Evolutionary conservation across 2,329 filamentous ascomycete species (phyloP).

Genomic region (Xylaria polymorpha): DNA sequence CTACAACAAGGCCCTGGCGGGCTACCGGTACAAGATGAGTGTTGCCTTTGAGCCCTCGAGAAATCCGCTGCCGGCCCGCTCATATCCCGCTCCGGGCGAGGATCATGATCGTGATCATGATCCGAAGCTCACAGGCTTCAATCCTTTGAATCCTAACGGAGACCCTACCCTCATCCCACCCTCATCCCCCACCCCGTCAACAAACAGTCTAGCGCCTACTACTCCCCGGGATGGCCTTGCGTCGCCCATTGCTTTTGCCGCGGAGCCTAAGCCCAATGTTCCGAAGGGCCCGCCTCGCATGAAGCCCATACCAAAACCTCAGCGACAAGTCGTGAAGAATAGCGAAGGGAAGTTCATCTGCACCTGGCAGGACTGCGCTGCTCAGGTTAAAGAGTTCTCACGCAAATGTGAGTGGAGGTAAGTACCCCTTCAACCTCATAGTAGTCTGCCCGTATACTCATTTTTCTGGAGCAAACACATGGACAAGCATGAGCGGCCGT

Average conservation of each 20-base stretch:
- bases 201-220: conserved; percentile 33
- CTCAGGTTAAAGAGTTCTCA: conserved; percentile 71
- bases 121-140: conserved; percentile 59
- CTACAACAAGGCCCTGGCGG: conserved; percentile 44
- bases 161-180: conserved; percentile 45
- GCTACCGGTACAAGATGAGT: conserved; percentile 56
- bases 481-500: conserved; percentile 96
- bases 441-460: conserved; percentile 40
- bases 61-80: conserved; percentile 57
- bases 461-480: conserved; percentile 81
- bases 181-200: conserved; percentile 37
- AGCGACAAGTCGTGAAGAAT: conserved; percentile 70
- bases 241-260: conserved; percentile 27
- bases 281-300: conserved; percentile 51
- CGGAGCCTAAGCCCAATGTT: conserved; percentile 3
- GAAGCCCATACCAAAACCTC: conserved; percentile 69
- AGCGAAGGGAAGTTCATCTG: conserved; percentile 81
- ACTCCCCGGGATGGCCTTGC: conserved; percentile 33
- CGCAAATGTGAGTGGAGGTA: conserved; percentile 96
- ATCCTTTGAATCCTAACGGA: conserved; percentile 51
- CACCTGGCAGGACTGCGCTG: conserved; percentile 74
- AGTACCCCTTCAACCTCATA: conserved; percentile 55
- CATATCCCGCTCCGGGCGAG: conserved; percentile 59
- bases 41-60: conserved; percentile 64
- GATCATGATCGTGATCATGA: conserved; percentile 48